Conservation (phyloP, 1,284 basidiomycete species). For the Trichosporon sp. region DNA sequence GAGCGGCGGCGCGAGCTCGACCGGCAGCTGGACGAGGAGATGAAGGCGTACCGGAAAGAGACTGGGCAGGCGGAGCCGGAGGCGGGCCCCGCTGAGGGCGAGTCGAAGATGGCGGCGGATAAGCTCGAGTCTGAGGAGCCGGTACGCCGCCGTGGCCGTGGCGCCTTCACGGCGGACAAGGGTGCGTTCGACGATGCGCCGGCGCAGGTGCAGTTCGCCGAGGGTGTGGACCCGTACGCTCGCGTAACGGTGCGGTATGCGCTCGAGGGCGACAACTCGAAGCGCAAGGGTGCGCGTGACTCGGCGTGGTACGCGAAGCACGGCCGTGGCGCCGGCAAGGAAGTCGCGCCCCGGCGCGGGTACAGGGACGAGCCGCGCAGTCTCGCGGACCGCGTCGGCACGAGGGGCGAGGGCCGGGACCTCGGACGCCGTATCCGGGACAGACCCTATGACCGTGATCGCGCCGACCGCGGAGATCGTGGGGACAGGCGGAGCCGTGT, state of each 20-base stretch:
- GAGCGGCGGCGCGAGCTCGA: neutral
- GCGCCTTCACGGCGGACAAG: constrained; percentile 25
- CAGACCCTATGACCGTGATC: constrained; percentile 20
- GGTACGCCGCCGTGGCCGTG: constrained; percentile 32
- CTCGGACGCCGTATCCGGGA: constrained; percentile 35
- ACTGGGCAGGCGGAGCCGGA: neutral
- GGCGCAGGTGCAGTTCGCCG: constrained; percentile 19
- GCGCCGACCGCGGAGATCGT: neutral
- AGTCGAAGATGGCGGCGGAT: neutral
- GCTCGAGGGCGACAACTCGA: constrained; percentile 26
- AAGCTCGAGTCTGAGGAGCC: neutral
- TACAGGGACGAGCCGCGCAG: constrained; percentile 11
- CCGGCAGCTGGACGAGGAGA: constrained; percentile 4
- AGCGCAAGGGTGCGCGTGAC: constrained; percentile 29
- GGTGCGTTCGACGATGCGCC: constrained; percentile 17
- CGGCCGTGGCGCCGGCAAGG: constrained; percentile 40
- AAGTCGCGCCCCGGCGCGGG: constrained; percentile 21
- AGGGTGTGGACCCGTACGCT: constrained; percentile 39
- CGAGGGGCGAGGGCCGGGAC: constrained; percentile 31
- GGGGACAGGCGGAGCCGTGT: constrained; percentile 17
- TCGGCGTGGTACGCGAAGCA: constrained; percentile 41
- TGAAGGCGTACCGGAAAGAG: neutral
- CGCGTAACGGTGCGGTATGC: constrained; percentile 40
- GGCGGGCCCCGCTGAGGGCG: neutral
- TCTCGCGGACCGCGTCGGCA: constrained; percentile 20